Evolutionary conservation across 768 basidiomycete species (phyloP).

Genomic region (Amanita rimosa): DNA sequence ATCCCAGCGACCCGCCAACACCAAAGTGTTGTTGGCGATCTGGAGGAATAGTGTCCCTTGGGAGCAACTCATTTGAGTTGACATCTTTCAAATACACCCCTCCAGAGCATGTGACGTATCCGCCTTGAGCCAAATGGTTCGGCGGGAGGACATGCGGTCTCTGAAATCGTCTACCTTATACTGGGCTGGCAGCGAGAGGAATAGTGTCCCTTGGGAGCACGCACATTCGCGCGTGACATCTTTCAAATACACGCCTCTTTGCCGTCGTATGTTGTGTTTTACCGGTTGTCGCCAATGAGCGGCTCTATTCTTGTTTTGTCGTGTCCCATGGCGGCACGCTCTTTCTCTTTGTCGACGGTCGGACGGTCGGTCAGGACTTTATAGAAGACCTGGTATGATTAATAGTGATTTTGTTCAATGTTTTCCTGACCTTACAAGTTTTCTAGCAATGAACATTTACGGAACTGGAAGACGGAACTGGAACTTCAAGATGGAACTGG

Average conservation of each 20-base stretch:
- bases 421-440: no score
- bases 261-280: no score
- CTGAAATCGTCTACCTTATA: neutral
- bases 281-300: no score
- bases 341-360: no score
- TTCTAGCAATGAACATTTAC: no score
- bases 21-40: neutral
- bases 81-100: neutral
- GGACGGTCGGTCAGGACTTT: no score
- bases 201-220: neutral
- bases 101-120: neutral
- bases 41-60: neutral
- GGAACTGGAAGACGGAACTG: no score
- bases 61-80: neutral
- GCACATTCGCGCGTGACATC: neutral
- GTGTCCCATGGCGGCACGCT: no score
- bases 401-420: no score
- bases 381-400: no score
- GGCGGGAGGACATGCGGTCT: neutral
- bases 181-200: neutral
- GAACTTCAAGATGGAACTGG: no score
- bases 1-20: neutral
- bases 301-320: no score
- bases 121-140: neutral
- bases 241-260: neutral